Evolutionary conservation across 768 basidiomycete genomes (phyloP), one percentile per base, ranked within the genome.

Genomic region (Amanita subjunquillea): DNA sequence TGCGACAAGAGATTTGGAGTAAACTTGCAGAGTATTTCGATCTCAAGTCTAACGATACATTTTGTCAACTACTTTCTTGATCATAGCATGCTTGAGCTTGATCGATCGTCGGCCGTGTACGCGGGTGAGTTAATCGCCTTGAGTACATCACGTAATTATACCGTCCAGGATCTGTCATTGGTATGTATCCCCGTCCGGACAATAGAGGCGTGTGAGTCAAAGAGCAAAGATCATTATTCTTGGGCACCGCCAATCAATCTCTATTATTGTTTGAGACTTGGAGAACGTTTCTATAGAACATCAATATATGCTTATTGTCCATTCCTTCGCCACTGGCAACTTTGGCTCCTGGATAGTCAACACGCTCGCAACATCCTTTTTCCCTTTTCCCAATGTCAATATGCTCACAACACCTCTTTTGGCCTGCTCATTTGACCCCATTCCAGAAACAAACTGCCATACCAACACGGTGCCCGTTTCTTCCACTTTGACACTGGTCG

Each of bases 281-380:
- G 12, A 34, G 12, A 34, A 34, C 10, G 32, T 34, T 34, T 15
- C 38, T 39, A 39, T 2, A 39, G 2, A n/a, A 9, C n/a, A 17
- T 40, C 20, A n/a, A 42, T 50, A 23, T 30, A 50, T n/a, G 1
- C 30, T 32, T 17, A 91, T 76, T 44, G 69, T 69, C 88, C 88
- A 91, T 61, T 89, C 83, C 40, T 72, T 67, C 27, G 72, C 68
- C 48, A 89, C 67, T 39, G 65, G 62, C 12, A 80, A 74, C 53
- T 66, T 77, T 2, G 87, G 89, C 63, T 91, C 85, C 68, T 85
- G 89, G 65, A 99, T 79, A 2, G 74, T 71, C 53, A 98, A 69
- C 52, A 81, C 65, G 60, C 83, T 85, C 22, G 41, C 80, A 17
- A 42, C 57, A 3, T 79, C 85, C 56, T 82, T 84, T 64, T 76